A percentile compares a stretch with the other conserved stretches of the same genome.
These are phyloP conservation scores for Hymenoscyphus scutula DNA, from an alignment of 2,329 filamentous ascomycete genomes.

Conservation along the genomic window DNA sequence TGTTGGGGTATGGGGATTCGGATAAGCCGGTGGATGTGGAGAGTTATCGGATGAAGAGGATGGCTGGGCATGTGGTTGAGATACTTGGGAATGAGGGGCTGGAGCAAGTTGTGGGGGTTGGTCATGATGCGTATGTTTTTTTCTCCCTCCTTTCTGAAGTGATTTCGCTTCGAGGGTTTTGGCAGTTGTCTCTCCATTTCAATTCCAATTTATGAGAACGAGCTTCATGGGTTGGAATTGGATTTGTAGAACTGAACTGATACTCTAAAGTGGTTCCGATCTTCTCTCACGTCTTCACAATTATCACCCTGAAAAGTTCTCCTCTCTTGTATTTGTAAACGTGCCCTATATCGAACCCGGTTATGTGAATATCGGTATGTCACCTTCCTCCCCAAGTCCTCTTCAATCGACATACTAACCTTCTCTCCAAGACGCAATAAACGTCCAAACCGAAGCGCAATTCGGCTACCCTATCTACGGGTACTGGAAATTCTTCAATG, in stretches of 20 bases:
- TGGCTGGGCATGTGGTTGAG: slow-evolving; percentile 36
- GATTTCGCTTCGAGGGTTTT: too few relatives aligned
- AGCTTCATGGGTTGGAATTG: not conserved
- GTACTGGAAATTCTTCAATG: slow-evolving; percentile 21
- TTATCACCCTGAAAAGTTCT: slow-evolving; percentile 15
- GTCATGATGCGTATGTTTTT: slow-evolving; percentile 17
- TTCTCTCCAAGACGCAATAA: not conserved
- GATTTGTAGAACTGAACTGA: not conserved
- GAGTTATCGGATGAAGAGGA: slow-evolving; percentile 35
- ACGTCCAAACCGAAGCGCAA: slow-evolving; percentile 11
- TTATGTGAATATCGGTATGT: not conserved
- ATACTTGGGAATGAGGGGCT: slow-evolving; percentile 32
- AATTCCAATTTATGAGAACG: too few relatives aligned
- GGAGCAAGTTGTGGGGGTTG: slow-evolving; percentile 16
- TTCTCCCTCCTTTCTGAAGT: not conserved
- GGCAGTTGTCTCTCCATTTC: too few relatives aligned
- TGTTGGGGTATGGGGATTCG: slow-evolving; percentile 59
- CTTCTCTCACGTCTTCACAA: slow-evolving; percentile 17
- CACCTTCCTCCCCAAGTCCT: not conserved
- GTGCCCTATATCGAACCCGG: not conserved
- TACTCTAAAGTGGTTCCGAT: slow-evolving; percentile 11
- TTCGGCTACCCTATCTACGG: slow-evolving; percentile 19
- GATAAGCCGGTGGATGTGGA: slow-evolving; percentile 35
- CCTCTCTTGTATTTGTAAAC: slow-evolving; percentile 14
- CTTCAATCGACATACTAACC: not conserved